phyloP scores from a whole-genome alignment of 106 monocot genomes.

The Acanthochlamys bracteata region DNA sequence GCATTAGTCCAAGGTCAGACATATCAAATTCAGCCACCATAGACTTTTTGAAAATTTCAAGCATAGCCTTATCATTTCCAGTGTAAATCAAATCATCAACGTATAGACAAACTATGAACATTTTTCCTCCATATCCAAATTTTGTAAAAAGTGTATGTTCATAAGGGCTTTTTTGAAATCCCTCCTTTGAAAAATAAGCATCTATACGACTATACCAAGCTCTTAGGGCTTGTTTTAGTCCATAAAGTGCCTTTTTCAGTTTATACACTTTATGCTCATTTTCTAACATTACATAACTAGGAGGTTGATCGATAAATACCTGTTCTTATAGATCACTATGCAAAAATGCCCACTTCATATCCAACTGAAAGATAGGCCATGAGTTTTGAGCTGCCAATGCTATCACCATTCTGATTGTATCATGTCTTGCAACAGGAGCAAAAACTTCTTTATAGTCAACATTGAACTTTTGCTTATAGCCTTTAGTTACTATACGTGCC shows the following conservation, averaged over 20 bases:
- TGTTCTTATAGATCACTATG: conserved; percentile 11
- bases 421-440: too few relatives aligned
- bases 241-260: too few relatives aligned
- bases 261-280: too few relatives aligned
- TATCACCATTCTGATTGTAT: conserved; percentile 4
- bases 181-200: conserved; percentile 1
- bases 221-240: conserved; percentile 7
- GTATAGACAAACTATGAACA: conserved; percentile 14
- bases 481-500: not conserved
- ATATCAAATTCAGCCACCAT: too few relatives aligned
- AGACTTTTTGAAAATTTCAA: conserved; percentile 5
- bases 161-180: conserved; percentile 12
- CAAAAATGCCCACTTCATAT: conserved; percentile 22
- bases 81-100: conserved; percentile 17
- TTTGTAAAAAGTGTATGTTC: conserved; percentile 11
- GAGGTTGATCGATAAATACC: conserved; percentile 19
- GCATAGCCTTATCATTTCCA: conserved; percentile 15
- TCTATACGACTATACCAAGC: conserved; percentile 12
- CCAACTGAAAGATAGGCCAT: conserved; percentile 15
- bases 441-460: too few relatives aligned
- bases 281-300: conserved; percentile 1
- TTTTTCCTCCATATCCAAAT: conserved; percentile 8
- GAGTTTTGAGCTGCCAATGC: conserved; percentile 12
- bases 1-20: too few relatives aligned
- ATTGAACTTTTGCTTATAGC: too few relatives aligned